These are phyloP conservation scores for Backusella luteola DNA, from an alignment of 192 early-diverging fungal species.

Conservation along the genomic window DNA sequence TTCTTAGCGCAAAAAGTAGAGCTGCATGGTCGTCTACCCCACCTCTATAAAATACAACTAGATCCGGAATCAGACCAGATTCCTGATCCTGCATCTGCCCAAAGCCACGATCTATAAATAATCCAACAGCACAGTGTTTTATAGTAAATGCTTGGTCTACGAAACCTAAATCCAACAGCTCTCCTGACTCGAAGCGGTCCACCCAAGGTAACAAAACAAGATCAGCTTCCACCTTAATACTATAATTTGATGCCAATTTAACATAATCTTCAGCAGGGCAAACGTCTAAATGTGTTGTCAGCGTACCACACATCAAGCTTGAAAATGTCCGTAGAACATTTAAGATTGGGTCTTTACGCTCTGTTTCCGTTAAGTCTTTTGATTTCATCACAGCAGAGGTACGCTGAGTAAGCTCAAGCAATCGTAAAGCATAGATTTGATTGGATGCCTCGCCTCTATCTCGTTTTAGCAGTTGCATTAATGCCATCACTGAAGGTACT, in stretches of 20 bases:
- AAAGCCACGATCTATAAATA: constrained; percentile 72
- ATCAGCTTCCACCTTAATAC: constrained; percentile 48
- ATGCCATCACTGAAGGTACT: constrained; percentile 71
- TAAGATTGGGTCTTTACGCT: constrained; percentile 70
- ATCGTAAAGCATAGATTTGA: constrained; percentile 61
- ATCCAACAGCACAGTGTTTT: constrained; percentile 45
- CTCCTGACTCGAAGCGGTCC: neutral
- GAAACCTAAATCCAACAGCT: constrained; percentile 5
- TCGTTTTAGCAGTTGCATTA: constrained; percentile 48
- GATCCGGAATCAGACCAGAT: neutral
- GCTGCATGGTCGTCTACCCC: constrained; percentile 72
- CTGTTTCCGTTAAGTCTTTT: constrained; percentile 57
- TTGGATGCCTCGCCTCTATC: constrained; percentile 2
- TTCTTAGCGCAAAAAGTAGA: constrained; percentile 46
- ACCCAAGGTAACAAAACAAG: constrained; percentile 62
- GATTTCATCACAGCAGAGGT: constrained; percentile 79
- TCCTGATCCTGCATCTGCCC: constrained; percentile 39
- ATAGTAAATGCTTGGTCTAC: constrained; percentile 13
- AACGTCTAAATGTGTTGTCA: constrained; percentile 61
- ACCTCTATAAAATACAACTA: constrained; percentile 76
- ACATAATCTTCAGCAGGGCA: constrained; percentile 67
- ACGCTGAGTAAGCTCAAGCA: constrained; percentile 77
- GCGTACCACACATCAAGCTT: constrained; percentile 53
- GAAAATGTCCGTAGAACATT: constrained; percentile 83
- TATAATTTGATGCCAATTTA: constrained; percentile 56